Evolutionary conservation across 176 grass and related monocot genomes (phyloP).

Genomic region (Zoysia pacifica): DNA sequence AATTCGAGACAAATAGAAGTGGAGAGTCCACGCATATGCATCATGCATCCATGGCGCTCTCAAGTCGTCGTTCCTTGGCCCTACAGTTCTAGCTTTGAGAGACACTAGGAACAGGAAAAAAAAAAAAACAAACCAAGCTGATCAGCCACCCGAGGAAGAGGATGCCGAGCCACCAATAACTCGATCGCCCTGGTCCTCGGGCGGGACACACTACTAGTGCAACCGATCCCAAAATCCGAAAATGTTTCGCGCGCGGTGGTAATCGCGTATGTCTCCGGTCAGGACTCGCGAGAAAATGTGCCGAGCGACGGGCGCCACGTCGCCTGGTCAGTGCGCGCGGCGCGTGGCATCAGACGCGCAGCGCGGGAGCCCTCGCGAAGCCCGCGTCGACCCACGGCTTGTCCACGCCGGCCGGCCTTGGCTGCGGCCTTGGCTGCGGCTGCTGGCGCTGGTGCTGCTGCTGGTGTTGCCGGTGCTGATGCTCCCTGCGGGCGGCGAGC

Average conservation of each 20-base stretch:
- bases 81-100: conserved; percentile 54
- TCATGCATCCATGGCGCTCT: neutral
- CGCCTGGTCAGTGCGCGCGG: no score
- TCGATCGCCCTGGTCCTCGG: neutral
- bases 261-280: neutral
- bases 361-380: conserved; percentile 33
- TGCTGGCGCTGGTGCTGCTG: conserved; percentile 2
- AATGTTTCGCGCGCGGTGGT: neutral
- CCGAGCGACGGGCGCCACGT: neutral
- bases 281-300: neutral
- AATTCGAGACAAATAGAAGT: neutral
- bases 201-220: conserved; percentile 26
- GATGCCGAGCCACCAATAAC: neutral
- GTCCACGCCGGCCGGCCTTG: conserved; percentile 31
- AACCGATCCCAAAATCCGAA: conserved; percentile 18
- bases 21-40: conserved; percentile 16
- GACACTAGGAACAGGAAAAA: conserved; percentile 31
- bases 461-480: neutral
- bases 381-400: conserved; percentile 38
- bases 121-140: conserved; percentile 13
- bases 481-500: conserved; percentile 37
- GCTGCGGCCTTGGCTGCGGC: conserved; percentile 30
- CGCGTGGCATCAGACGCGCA: conserved; percentile 42
- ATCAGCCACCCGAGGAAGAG: neutral
- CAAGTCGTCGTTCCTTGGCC: conserved; percentile 8